Conservation (phyloP, 805 yeast genomes). For the Candida vartiovaarae region DNA sequence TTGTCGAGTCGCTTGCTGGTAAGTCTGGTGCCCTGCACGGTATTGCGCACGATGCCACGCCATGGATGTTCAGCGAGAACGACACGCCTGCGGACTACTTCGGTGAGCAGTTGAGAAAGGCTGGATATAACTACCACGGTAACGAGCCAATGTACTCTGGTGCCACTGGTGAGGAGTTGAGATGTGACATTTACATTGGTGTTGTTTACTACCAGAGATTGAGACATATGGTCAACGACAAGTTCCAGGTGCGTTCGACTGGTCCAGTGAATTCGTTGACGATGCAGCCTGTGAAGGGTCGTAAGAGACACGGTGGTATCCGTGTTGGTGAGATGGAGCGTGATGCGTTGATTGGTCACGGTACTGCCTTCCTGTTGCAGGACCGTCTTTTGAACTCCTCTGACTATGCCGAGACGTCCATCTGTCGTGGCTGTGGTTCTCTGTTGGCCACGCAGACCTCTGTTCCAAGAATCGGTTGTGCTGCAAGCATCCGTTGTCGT, state of each 20-base stretch:
- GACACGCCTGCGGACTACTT: conserved; percentile 97
- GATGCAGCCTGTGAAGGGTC: conserved; percentile 99
- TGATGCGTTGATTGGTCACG: conserved; percentile 98
- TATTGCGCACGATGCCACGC: conserved; percentile 94
- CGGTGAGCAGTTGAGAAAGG: conserved; percentile 80
- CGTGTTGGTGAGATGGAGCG: conserved; percentile 99
- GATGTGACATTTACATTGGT: conserved; percentile 94
- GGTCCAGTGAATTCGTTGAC: conserved; percentile 97
- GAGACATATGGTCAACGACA: conserved; percentile 99
- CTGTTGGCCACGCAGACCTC: conserved; percentile 82
- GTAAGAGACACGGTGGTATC: conserved; percentile 98
- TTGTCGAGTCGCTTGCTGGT: conserved; percentile 97
- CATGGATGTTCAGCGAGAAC: conserved; percentile 86
- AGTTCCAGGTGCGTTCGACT: conserved; percentile 98
- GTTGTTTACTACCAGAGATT: conserved; percentile 96
- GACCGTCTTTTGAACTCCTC: conserved; percentile 93
- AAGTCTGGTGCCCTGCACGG: conserved; percentile 98
- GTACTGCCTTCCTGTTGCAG: conserved; percentile 90
- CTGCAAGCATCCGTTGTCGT: conserved; percentile 78
- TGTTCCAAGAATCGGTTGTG: conserved; percentile 84
- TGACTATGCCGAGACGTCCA: conserved; percentile 85
- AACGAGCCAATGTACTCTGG: conserved; percentile 99
- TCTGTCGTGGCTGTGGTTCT: conserved; percentile 93
- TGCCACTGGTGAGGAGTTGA: conserved; percentile 93
- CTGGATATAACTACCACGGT: conserved; percentile 97